phyloP scores from a whole-genome alignment of 2,329 filamentous ascomycete genomes.

The Pseudonectria foliicola region DNA sequence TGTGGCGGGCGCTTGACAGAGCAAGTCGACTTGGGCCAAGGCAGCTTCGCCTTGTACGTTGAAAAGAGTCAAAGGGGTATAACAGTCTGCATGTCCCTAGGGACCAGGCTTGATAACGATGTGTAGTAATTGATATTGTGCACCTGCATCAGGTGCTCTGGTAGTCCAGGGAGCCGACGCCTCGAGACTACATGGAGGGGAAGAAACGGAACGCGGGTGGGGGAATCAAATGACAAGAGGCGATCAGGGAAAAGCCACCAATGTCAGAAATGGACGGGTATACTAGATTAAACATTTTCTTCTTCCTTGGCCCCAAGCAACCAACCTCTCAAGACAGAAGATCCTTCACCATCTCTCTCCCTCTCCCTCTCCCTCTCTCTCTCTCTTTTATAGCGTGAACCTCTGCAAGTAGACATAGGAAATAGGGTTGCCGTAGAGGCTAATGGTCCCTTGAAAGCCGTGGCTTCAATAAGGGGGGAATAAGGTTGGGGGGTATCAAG shows the following conservation, averaged over 20 bases:
- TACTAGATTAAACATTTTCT: conserved; percentile 21
- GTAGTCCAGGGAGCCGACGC: too few relatives aligned
- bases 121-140: too few relatives aligned
- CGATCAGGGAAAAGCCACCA: conserved; percentile 11
- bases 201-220: neutral
- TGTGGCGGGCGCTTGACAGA: too few relatives aligned
- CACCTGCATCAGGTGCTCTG: too few relatives aligned
- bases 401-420: conserved; percentile 13
- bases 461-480: conserved; percentile 10
- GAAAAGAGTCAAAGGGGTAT: too few relatives aligned
- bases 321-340: conserved; percentile 11
- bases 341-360: conserved; percentile 8
- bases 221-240: conserved; percentile 7
- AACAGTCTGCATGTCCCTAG: too few relatives aligned
- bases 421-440: conserved; percentile 17
- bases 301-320: conserved; percentile 21
- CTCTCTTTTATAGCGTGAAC: conserved; percentile 12
- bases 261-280: conserved; percentile 21
- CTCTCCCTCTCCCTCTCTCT: too few relatives aligned
- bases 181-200: too few relatives aligned
- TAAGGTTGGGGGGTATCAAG: conserved; percentile 16
- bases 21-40: too few relatives aligned
- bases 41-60: too few relatives aligned
- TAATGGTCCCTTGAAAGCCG: conserved; percentile 17
- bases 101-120: too few relatives aligned